Evolutionary conservation across 1,284 basidiomycete species (phyloP), one percentile per base, ranked within the genome.

Genomic region (Cutaneotrichosporon cyanovorans): DNA sequence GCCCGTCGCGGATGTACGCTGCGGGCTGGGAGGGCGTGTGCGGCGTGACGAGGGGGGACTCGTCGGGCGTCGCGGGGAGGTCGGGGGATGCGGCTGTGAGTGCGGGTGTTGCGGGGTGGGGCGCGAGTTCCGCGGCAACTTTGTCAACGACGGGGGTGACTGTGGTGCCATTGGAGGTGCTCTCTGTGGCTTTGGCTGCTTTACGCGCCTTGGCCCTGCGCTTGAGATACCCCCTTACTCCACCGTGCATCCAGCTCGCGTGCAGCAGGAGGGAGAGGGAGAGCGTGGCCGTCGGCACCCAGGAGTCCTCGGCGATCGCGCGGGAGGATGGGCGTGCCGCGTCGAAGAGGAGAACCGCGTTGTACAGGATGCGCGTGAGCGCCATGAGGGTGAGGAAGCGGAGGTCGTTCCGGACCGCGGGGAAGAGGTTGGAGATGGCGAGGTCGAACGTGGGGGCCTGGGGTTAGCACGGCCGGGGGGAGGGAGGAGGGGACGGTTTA

Each of bases 391-490:
- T 11, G 1, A 78, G 76, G 65, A 82, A 82, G 39, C 78, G 54
- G 45, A 69, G 37, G 62, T 82, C 77, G 43, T 74, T 75, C 37
- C 80, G 74, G 6, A 76, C 28, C 3, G 50, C 50, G 6, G 79
- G 76, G 54, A 68, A 62, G 18, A 82, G 71, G 42, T 74, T 74
- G 18, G 74, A 74, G 15, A 78, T 45, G 14, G 75, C 77, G 11
- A 81, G 73, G 31, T 81, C 58, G 51, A 80, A 76, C 0, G 80
- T 82, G 6, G 80, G 80, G 21, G 80, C 60, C 79, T 69, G 39
- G 18, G 15, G 33, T 31, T 19, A 37, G 42, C 25, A 18, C 5
- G 9, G 15, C 1, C 8, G 25, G 8, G 25, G 12, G 12, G 12
- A 28, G 25, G 25, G 8, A 28, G 25, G 25, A 28, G 10, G 15